Evolutionary conservation across 176 grass and related monocot genomes (phyloP), one percentile per base, ranked within the genome.

Genomic region (Bonia amplexicaulis): DNA sequence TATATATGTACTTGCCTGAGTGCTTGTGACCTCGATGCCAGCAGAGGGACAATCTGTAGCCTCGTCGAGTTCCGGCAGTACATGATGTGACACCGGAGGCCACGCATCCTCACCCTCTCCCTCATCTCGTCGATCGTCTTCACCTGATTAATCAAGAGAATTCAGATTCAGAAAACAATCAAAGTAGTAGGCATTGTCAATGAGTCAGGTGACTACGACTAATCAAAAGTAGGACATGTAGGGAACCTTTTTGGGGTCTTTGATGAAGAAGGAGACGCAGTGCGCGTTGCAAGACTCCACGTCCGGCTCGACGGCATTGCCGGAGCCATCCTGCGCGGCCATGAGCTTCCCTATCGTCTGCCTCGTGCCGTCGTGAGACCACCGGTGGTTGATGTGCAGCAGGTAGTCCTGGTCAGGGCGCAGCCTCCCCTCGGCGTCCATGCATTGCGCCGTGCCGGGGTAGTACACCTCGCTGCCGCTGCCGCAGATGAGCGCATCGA

Each of bases 401-500:
- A 89, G 87, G 68, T 95, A 98, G 78, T 98, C 96, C 66, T 94
- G 96, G 19, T 98, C 96, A 8, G 91, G 91, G 71, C 90, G 88
- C 55, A 95, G 69, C 79, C 86, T 95, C 20, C 96, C 96, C 46
- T 94, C 89, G 7, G 93, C 81, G n/a, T 92, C 93, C 4, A 85
- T 35, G 77, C 90, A 98, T 16, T 92, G 86, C 10, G 17, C 46
- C 12, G 96, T 96, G 29, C 96, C 91, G 6, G 96, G 96, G 78
- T 98, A 98, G 80, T 96, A 98, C 44, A 98, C 93, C 84, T 95
- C 93, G 25, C 96, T 93, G 46, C 96, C 93, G 8, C 96, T 98
- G 52, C 93, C 80, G 31, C 93, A 98, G 57, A 98, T 89, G 69
- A 98, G 84, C 44, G 91, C 96, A 22, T 98, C 96, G 41, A 98